Evolutionary conservation across 257 asterid species (phyloP).

Genomic region (Nicotiana undulata): DNA sequence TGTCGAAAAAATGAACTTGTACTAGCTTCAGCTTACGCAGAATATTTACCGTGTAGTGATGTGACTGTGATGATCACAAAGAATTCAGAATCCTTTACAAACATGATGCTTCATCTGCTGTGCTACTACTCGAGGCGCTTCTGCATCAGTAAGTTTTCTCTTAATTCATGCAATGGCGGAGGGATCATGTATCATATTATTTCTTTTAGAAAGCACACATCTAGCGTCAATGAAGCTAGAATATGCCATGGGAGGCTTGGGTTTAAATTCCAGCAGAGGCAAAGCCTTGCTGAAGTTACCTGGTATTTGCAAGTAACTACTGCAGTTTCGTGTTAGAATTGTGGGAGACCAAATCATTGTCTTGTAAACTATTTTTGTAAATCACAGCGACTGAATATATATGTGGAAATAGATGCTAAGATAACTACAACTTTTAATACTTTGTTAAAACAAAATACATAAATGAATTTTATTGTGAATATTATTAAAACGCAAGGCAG

Average conservation of each 20-base stretch:
- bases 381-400: neutral
- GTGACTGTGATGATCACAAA: neutral
- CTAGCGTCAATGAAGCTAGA: neutral
- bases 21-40: slow-evolving; percentile 6
- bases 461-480: too few species aligned
- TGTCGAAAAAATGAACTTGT: slow-evolving; percentile 7
- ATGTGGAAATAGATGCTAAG: neutral
- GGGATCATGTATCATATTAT: neutral
- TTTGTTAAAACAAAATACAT: neutral
- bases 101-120: neutral
- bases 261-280: neutral
- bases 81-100: neutral
- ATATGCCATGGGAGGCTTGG: neutral
- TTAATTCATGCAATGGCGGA: neutral
- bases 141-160: neutral
- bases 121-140: neutral
- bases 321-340: neutral
- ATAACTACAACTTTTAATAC: neutral
- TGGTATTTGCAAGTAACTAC: neutral
- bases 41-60: slow-evolving; percentile 6
- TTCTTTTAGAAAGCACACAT: neutral
- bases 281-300: neutral
- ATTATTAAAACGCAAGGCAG: neutral
- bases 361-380: neutral
- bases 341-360: neutral